Percentiles rank a stretch among this genome's conserved stretches.
Conservation (phyloP, 225 moss, liverwort and hornwort species). For the Physcomitrellopsis africana region DNA sequence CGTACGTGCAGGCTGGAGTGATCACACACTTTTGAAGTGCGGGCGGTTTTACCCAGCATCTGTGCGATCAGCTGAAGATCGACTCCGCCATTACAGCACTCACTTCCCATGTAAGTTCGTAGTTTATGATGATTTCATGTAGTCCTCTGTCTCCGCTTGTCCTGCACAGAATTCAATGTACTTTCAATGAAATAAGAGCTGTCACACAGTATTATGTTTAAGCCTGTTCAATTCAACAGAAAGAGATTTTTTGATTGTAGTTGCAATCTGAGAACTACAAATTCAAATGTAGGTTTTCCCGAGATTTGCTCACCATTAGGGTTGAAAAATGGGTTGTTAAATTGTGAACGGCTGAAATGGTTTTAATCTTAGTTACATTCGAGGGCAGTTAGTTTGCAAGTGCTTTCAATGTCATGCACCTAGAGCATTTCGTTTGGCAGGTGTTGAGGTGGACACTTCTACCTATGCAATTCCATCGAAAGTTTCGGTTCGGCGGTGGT, state of each 20-base stretch:
- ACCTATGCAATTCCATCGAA: conserved; percentile 88
- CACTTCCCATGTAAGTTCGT: conserved; percentile 72
- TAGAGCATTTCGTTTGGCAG: conserved; percentile 29
- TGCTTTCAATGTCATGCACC: not conserved
- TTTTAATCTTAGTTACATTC: conserved; percentile 7
- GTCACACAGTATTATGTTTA: not conserved
- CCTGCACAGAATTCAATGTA: not conserved
- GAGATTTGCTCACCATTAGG: not conserved
- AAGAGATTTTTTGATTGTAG: not conserved
- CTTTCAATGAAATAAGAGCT: not conserved
- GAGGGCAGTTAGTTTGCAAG: not conserved
- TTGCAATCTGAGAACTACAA: not conserved
- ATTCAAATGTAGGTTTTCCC: not conserved
- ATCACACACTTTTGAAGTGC: conserved; percentile 71
- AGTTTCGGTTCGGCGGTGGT: conserved; percentile 63
- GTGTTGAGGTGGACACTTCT: conserved; percentile 94
- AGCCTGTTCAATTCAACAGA: not conserved
- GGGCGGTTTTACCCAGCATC: conserved; percentile 82
- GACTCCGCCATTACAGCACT: conserved; percentile 76
- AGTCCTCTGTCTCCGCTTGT: conserved; percentile 6
- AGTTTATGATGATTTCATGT: not conserved
- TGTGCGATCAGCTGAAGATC: conserved; percentile 80
- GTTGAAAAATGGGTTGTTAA: not conserved
- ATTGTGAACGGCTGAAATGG: not conserved
- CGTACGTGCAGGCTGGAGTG: conserved; percentile 73